A percentile compares a stretch with the other conserved stretches of the same genome.
phyloP scores from a whole-genome alignment of 768 basidiomycete genomes.

The Podaxis mareebaensis region DNA sequence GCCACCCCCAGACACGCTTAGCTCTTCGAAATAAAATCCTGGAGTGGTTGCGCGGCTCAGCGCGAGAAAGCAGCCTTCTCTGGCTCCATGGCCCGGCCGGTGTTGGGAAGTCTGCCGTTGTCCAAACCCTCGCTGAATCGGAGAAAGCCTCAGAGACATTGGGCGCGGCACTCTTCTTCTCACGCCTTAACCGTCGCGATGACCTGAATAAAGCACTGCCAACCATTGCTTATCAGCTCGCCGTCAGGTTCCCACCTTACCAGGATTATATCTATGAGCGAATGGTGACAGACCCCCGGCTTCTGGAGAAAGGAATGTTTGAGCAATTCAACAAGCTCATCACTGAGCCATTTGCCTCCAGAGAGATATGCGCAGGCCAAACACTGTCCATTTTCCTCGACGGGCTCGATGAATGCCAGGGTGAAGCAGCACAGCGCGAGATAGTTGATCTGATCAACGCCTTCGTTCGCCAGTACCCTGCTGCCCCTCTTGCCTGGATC shows the following conservation, averaged over 20 bases:
- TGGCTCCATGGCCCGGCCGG: constrained; percentile 14
- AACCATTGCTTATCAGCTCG: constrained; percentile 27
- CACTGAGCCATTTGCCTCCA: constrained; percentile 16
- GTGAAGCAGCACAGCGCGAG: neutral
- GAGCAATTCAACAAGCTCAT: constrained; percentile 26
- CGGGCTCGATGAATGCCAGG: neutral
- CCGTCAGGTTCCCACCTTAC: constrained; percentile 18
- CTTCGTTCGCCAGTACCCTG: neutral
- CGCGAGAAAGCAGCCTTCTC: neutral
- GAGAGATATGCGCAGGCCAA: neutral
- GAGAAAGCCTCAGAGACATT: neutral
- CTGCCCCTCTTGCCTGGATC: neutral
- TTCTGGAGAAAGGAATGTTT: constrained; percentile 18
- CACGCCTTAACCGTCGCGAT: neutral
- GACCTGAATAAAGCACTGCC: constrained; percentile 16
- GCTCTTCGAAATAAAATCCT: neutral
- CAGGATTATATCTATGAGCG: constrained; percentile 19
- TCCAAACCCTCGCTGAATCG: constrained; percentile 3
- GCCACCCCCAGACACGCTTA: neutral
- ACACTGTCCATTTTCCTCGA: neutral
- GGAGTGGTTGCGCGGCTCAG: neutral
- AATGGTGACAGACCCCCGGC: constrained; percentile 23
- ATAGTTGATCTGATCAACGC: neutral
- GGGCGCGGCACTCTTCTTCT: constrained; percentile 3
- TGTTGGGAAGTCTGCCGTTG: constrained; percentile 11